Base-by-base conservation (phyloP, 306 rosid species). In the Sicyos baderoa region DNA sequence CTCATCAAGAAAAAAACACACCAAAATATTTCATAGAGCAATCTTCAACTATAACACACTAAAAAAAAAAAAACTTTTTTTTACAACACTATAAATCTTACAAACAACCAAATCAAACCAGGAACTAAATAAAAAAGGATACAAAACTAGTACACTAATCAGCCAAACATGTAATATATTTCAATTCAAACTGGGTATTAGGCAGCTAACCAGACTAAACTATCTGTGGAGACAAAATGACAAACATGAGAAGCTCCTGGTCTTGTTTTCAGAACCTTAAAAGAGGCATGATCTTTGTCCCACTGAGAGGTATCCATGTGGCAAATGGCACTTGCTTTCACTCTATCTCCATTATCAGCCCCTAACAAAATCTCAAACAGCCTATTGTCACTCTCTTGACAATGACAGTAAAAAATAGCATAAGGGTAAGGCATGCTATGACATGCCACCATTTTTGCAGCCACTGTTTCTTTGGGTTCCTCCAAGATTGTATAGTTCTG, bases 281-380 rank as follows among this genome's bases (percentile, higher is more conserved):
- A 86, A 0, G 93, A 76, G 40, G 78, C 83, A 18, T 88, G 91
- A 29, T 80, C 83, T 10, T 27, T 65, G 71, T 88, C 86, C 91
- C 96, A 85, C 60, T 71, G 80, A 13, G 96, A 86, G 4, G 97
- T 91, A 76, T 91, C 91, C 95, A 88, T 82, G 76, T 91, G 96
- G 58, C 96, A 88, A 47, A 91, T 73, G 25, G 94, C 93, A 18
- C 76, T 77, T 18, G 91, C 86, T 49, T 86, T 68, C 73, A 91
- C 82, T 14, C 61, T 40, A 22, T 74, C 88, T 47, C 91, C 94
- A 76, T 83, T 71, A 16, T 82, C 86, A 18, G 89, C 91, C 13
- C 58, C 78, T 0, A 91, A 73, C 6, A 71, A 54, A 50, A 86
- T 76, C 71, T 86, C 82, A 78, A 79, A 86, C 16, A 91, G 15